Base-by-base conservation (phyloP, 306 rosid genomes). In the Inga leiocalycina region DNA sequence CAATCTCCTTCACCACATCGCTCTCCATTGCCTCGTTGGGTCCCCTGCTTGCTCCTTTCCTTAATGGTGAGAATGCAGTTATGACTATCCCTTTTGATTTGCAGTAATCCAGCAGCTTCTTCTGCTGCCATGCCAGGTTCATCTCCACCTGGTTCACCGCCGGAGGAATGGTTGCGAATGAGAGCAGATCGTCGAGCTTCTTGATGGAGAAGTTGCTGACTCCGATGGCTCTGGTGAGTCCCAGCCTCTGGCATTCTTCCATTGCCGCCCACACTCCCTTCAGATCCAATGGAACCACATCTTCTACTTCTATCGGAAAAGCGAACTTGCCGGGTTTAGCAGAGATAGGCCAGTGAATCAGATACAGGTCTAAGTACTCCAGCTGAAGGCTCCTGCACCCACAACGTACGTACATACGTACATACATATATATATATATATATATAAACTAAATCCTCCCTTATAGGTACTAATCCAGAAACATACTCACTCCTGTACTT, bases 41-140 rank as follows among this genome's bases (percentile, higher is more conserved):
- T 0, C 97, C 93, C 69, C 89, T 88, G 37, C 89, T 83, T 0
- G 82, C 80, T 3, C 94, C 97, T 27, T 80, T 88, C 67, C 97
- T 90, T 65, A 92, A 46, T 0, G 97, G 94, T 1, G 93, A 92
- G 57, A 34, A 92, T 0, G 94, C 97, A 0, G 93, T 90, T 27
- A 92, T 64, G 1, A 88, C 57, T 67, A 92, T 77, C 1, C 91
- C 89, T 39, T 88, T 89, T 4, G 44, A 79, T 0, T 46, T 85
- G 89, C 97, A 92, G 32, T 85, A 90, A 37, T 86, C 88, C 71
- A 89, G 80, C 0, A 92, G 88, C 43, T 85, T 82, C 87, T 87
- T 86, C 61, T 90, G 97, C 39, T 92, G 94, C 97, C 97, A 92
- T 9, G 89, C 83, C 4, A 89, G 89, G 78, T 84, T 89, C 92